These are phyloP conservation scores for Biscogniauxia mediterranea DNA, from an alignment of 2,329 filamentous ascomycete species.

Conservation along the genomic window DNA sequence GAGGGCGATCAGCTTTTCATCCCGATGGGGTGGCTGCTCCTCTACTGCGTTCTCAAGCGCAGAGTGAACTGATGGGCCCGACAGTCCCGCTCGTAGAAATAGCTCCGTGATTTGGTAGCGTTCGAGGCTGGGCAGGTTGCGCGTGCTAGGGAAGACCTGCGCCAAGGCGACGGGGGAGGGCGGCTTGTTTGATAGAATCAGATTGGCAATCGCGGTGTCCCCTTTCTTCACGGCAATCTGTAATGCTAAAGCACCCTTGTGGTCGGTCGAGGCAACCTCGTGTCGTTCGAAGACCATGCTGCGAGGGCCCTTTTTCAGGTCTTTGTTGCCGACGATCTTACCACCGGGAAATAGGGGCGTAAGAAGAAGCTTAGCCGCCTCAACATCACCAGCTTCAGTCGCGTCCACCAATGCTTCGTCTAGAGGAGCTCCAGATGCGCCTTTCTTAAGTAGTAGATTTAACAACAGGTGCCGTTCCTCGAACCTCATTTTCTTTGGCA, in stretches of 20 bases:
- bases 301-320: slow-evolving; percentile 29
- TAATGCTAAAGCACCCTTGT: slow-evolving; percentile 51
- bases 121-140: slow-evolving; percentile 40
- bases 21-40: slow-evolving; percentile 45
- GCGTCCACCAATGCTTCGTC: slow-evolving; percentile 52
- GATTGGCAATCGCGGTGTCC: slow-evolving; percentile 43
- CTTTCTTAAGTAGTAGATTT: slow-evolving; percentile 46
- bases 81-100: slow-evolving; percentile 49
- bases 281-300: slow-evolving; percentile 42
- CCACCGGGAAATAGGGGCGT: slow-evolving; percentile 44
- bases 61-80: slow-evolving; percentile 45
- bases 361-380: slow-evolving; percentile 49
- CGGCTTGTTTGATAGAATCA: slow-evolving; percentile 46
- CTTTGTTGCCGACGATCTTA: slow-evolving; percentile 26
- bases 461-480: slow-evolving; percentile 47
- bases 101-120: slow-evolving; percentile 49
- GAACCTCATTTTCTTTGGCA: slow-evolving; percentile 46
- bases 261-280: slow-evolving; percentile 50
- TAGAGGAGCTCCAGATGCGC: slow-evolving; percentile 46
- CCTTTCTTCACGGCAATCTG: slow-evolving; percentile 47
- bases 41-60: slow-evolving; percentile 53
- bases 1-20: slow-evolving; percentile 51
- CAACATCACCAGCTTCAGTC: slow-evolving; percentile 45
- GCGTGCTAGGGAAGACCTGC: slow-evolving; percentile 48
- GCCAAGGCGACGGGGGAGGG: slow-evolving; percentile 46